Base-by-base conservation (phyloP, 345 rosid genomes). In the Brassica juncea region DNA sequence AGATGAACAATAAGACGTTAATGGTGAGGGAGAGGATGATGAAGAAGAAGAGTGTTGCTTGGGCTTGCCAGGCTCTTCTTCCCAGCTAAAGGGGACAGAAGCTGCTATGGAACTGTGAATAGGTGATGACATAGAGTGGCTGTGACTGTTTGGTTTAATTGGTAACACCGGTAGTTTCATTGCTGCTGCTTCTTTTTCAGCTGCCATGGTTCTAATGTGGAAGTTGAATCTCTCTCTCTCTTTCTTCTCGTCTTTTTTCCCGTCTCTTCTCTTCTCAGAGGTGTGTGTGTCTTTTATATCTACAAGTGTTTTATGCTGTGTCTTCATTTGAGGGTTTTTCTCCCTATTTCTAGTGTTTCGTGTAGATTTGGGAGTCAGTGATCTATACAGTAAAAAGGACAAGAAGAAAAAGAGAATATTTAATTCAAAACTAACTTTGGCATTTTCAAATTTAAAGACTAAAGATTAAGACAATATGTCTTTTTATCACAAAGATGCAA, bases 21-120 rank as follows among this genome's bases (percentile, higher is more conserved):
- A 75, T 14, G 30, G 84, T 68, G 84, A 86, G 55, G 16, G 82
- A 10, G 64, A 25, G 2, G 85, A 52, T 1, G 66, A 57, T 0
- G 60, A 80, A 8, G 79, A 74, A 37, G 83, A 32, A 66, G 80
- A 57, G 19, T 66, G 42, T 77, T 76, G 84, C 63, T 93, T 89
- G 11, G 98, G 97, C 84, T 93, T 93, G 15, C 98, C 97, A 2
- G 98, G 97, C 79, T 89, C 84, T 70, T 91, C 87, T 73, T 93
- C 98, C 98, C 98, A 93, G 47, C 87, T 85, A 71, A 93, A 93
- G 14, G 98, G 98, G 25, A 93, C 89, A 0, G 92, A 77, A 30
- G 93, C 98, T 31, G 87, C 72, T 3, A 81, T 44, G 27, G 87
- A 79, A 25, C 84, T 72, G 76, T 85, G 84, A 49, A 84, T 77